A percentile compares a stretch with the other conserved stretches of the same genome.
These are phyloP conservation scores for Boeremia lycopersici DNA, from an alignment of 2,329 filamentous ascomycete species.

Conservation along the genomic window DNA sequence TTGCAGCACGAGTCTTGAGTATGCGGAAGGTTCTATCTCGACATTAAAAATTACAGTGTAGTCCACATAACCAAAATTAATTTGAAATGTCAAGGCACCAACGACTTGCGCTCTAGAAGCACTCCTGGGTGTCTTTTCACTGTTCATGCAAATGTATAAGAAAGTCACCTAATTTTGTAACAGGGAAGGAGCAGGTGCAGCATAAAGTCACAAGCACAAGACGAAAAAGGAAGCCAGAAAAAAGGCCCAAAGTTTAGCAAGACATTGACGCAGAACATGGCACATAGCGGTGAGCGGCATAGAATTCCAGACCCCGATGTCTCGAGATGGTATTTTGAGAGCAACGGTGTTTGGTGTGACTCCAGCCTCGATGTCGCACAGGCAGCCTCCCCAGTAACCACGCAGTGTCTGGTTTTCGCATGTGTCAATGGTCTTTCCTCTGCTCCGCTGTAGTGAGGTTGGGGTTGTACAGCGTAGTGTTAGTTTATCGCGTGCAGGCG, in stretches of 20 bases:
- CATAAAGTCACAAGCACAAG: background rate
- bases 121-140: no score
- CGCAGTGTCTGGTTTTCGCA: background rate
- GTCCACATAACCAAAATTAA: no score
- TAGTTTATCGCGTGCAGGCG: background rate
- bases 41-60: no score
- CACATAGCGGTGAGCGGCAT: background rate
- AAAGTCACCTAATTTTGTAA: no score
- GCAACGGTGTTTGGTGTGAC: conserved; percentile 9
- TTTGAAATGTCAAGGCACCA: no score
- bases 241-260: background rate
- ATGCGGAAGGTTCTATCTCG: no score
- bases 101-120: no score
- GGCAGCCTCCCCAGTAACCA: conserved; percentile 8
- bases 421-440: background rate
- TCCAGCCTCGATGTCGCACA: conserved; percentile 9
- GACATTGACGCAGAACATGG: background rate
- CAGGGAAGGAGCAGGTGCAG: no score
- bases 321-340: background rate
- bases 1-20: no score
- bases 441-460: background rate
- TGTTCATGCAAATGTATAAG: no score
- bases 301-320: background rate
- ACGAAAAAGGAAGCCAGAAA: background rate
- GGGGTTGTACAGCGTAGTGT: background rate